Evolutionary conservation across 306 rosid species (phyloP).

Genomic region (Mucuna pruriens): DNA sequence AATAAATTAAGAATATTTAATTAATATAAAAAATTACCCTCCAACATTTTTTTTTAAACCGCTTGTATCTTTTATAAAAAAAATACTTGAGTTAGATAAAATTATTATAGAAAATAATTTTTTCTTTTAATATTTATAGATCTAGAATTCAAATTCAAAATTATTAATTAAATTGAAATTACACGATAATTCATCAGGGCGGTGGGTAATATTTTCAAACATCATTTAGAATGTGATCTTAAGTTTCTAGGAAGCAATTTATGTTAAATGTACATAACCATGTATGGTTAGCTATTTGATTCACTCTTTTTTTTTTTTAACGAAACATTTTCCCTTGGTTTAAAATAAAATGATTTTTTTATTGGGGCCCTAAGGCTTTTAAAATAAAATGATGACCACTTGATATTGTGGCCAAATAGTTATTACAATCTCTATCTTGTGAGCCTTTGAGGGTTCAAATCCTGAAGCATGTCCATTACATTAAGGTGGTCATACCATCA

Average conservation of each 20-base stretch:
- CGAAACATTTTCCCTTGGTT: neutral
- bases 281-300: too few relatives aligned
- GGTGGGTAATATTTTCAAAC: too few relatives aligned
- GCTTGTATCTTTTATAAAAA: too few relatives aligned
- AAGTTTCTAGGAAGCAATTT: neutral
- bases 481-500: conserved; percentile 8
- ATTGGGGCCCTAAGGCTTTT: too few relatives aligned
- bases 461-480: conserved; percentile 27
- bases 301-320: neutral
- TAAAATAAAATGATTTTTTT: conserved; percentile 1
- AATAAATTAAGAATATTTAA: neutral
- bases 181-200: too few relatives aligned
- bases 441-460: conserved; percentile 9
- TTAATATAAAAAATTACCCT: neutral
- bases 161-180: too few relatives aligned
- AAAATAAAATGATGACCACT: neutral
- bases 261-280: neutral
- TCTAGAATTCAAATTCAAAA: too few relatives aligned
- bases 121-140: too few relatives aligned
- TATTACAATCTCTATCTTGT: conserved; percentile 25
- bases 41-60: neutral
- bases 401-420: conserved; percentile 3
- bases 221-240: neutral
- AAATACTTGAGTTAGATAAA: too few relatives aligned
- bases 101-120: too few relatives aligned